Evolutionary conservation across 2,329 filamentous ascomycete species (phyloP).

Genomic region (Colletotrichum sojae): DNA sequence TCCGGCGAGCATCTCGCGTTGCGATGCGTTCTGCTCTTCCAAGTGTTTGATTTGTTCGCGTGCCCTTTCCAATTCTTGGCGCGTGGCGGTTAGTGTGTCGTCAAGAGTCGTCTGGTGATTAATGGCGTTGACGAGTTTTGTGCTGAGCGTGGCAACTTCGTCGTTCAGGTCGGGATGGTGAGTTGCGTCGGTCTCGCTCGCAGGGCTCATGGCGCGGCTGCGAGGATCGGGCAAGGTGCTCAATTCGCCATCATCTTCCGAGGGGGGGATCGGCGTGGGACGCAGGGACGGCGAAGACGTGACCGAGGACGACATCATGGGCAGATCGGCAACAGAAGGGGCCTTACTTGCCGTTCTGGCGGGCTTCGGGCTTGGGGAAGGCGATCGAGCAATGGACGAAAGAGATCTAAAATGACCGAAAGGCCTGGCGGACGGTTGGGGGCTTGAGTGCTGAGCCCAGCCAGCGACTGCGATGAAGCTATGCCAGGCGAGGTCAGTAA

Average conservation of each 20-base stretch:
- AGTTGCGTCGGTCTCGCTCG: constrained; percentile 50
- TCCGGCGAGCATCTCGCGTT: constrained; percentile 79
- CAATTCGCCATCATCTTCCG: constrained; percentile 71
- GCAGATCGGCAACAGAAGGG: constrained; percentile 53
- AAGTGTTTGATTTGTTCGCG: constrained; percentile 77
- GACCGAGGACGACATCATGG: constrained; percentile 56
- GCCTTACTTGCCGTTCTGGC: constrained; percentile 55
- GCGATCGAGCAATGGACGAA: constrained; percentile 63
- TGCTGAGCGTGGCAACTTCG: constrained; percentile 91
- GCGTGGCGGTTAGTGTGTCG: constrained; percentile 85
- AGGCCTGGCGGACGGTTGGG: constrained; percentile 52
- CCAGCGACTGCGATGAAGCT: constrained; percentile 69
- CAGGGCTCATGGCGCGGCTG: constrained; percentile 65
- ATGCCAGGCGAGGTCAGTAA: constrained; percentile 40
- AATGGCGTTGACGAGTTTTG: constrained; percentile 96
- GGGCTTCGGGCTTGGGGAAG: constrained; percentile 52
- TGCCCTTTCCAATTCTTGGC: constrained; percentile 85
- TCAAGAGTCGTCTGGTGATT: constrained; percentile 95
- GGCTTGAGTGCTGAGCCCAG: constrained; percentile 63
- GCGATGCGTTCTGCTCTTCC: constrained; percentile 75
- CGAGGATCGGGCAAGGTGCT: constrained; percentile 79
- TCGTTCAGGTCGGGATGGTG: constrained; percentile 71
- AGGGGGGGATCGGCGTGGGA: constrained; percentile 55
- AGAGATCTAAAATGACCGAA: constrained; percentile 68
- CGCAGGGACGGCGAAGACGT: constrained; percentile 51